Base-by-base conservation (phyloP, 75 land plant genomes). In the Gnetum montanum region DNA sequence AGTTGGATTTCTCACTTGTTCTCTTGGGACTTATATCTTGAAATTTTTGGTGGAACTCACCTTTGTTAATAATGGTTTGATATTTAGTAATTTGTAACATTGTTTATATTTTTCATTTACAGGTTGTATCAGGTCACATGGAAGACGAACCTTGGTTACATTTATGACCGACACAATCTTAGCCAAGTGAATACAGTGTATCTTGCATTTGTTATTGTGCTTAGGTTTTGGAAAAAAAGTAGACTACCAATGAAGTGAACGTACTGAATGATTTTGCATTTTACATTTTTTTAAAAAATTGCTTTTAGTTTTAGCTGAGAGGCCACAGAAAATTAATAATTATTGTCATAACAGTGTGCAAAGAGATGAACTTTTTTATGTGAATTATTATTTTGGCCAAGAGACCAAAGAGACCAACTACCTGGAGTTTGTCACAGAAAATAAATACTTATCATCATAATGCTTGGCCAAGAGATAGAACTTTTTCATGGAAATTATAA, bases 81-180 rank as follows among this genome's bases (percentile, higher is more conserved):
- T n/a, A 46, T 2, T 47, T 47, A 25, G 49, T 12, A 47, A 48
- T 25, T 25, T 48, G 27, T 8, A 48, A 25, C 4, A 6, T 26
- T 46, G 29, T 31, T 33, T n/a, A n/a, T n/a, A n/a, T n/a, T n/a
- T n/a, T n/a, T n/a, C 13, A 8, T 43, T 45, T 47, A 24, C 75
- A 72, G 97, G 76, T 76, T 91, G 69, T 75, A 77, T 35, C 97
- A 91, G 74, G 80, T 91, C 51, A 70, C 80, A 34, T 91, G 97
- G 97, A 58, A 70, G 78, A 59, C 31, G 40, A 59, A 65, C 18
- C 71, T 67, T 37, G 97, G 87, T 38, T 83, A 80, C 78, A 81
- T 81, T 36, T 91, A 91, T 60, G 85, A 83, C 64, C 59, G 57
- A 48, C 27, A 62, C 43, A 66, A 76, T 68, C 69, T 91, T 12